Evolutionary conservation across 495 filamentous ascomycete genomes (phyloP).

Genomic region (Neurospora terricola): DNA sequence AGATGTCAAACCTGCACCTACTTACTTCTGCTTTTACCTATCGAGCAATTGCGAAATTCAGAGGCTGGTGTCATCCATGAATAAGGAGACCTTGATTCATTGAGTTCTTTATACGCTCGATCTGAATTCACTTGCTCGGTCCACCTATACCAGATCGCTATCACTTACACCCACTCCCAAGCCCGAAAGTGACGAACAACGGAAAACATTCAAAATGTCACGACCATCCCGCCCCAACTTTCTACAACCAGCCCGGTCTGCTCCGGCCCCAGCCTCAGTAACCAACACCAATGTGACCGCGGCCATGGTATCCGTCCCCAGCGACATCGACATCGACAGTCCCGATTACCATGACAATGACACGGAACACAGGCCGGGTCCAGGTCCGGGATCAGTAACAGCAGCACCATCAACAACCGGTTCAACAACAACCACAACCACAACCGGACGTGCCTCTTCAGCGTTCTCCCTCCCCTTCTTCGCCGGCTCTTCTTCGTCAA

Average conservation of each 20-base stretch:
- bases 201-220: background rate
- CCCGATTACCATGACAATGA: background rate
- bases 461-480: background rate
- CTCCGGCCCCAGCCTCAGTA: constrained; percentile 4
- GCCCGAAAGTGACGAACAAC: background rate
- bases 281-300: constrained; percentile 5
- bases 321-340: background rate
- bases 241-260: background rate
- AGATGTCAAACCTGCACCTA: background rate
- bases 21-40: background rate
- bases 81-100: background rate
- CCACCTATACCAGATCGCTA: background rate
- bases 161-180: background rate
- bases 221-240: background rate
- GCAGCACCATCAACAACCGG: background rate
- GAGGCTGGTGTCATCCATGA: background rate
- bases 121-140: background rate
- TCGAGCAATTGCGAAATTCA: background rate
- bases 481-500: background rate
- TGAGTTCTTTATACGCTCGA: background rate
- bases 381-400: background rate
- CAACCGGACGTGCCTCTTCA: background rate
- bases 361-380: background rate
- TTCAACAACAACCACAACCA: background rate
- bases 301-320: background rate